phyloP scores from a whole-genome alignment of 306 rosid genomes.

The Abrus precatorius region DNA sequence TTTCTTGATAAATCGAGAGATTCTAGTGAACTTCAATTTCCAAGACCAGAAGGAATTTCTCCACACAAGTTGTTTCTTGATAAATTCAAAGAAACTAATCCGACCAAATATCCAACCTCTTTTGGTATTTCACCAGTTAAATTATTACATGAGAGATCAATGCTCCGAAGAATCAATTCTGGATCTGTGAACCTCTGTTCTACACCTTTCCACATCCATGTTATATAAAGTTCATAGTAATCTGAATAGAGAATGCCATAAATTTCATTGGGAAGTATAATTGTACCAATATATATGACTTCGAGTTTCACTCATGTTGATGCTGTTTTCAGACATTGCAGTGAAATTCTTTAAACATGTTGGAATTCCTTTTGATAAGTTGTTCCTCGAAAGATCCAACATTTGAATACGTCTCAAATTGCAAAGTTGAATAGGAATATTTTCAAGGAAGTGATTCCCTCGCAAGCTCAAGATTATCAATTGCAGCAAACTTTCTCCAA shows the following conservation, averaged over 20 bases:
- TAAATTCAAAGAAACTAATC: constrained; percentile 11
- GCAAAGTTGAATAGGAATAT: neutral
- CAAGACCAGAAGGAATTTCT: neutral
- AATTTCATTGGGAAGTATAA: too few relatives aligned
- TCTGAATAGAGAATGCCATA: fast-evolving
- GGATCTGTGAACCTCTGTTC: constrained; percentile 46
- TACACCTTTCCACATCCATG: constrained; percentile 24
- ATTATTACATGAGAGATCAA: constrained; percentile 6
- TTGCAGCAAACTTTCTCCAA: constrained; percentile 16
- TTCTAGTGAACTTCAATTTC: neutral
- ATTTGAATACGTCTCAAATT: neutral
- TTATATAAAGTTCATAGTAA: neutral
- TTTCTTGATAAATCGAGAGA: constrained; percentile 5
- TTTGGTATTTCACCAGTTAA: neutral
- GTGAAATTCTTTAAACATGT: constrained; percentile 23
- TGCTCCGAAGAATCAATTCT: neutral
- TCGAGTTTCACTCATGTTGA: neutral
- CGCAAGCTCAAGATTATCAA: constrained; percentile 18
- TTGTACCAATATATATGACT: neutral
- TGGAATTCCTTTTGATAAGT: neutral
- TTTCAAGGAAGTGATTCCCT: constrained; percentile 1
- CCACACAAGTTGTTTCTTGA: constrained; percentile 18
- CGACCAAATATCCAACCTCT: neutral
- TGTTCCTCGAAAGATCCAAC: constrained; percentile 20
- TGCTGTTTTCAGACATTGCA: neutral